Conservation (phyloP, 1,139 yeast species). For the Pichia sp. region DNA sequence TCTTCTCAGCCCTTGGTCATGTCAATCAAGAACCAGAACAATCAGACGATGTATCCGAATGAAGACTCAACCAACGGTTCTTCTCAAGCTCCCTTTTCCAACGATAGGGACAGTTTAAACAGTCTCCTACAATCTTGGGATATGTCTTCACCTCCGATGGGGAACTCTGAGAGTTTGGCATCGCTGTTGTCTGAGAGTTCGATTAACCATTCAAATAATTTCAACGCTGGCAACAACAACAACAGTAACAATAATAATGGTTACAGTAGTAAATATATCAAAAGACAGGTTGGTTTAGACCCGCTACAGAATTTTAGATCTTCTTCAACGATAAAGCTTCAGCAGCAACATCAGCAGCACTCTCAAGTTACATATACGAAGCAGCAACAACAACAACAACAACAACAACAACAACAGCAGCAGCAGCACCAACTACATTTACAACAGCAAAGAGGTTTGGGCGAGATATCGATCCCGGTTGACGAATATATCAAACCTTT, state of each 20-base stretch:
- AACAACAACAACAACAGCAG: constrained; percentile 4
- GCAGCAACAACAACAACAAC: constrained; percentile 4
- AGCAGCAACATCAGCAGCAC: constrained; percentile 3
- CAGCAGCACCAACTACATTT: constrained; percentile 4
- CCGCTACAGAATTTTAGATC: constrained; percentile 30
- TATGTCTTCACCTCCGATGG: constrained; percentile 27
- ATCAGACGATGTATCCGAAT: background rate
- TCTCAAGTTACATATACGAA: background rate
- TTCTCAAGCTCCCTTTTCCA: background rate
- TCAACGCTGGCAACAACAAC: background rate
- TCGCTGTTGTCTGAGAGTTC: constrained; percentile 22
- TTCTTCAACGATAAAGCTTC: constrained; percentile 13
- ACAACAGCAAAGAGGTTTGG: constrained; percentile 32
- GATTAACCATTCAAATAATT: background rate
- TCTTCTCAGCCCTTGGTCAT: background rate
- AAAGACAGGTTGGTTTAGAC: constrained; percentile 30
- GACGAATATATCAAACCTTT: constrained; percentile 39
- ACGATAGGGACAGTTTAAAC: constrained; percentile 14
- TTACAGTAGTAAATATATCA: background rate
- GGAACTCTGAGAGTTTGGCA: constrained; percentile 22
- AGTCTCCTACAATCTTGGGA: constrained; percentile 26
- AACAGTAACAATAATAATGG: background rate
- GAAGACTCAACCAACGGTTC: background rate
- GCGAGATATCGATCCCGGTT: constrained; percentile 43
- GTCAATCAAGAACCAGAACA: background rate